Evolutionary conservation across 352 stramenopile species (phyloP).

Genomic region (Elongisporangium prolatum): DNA sequence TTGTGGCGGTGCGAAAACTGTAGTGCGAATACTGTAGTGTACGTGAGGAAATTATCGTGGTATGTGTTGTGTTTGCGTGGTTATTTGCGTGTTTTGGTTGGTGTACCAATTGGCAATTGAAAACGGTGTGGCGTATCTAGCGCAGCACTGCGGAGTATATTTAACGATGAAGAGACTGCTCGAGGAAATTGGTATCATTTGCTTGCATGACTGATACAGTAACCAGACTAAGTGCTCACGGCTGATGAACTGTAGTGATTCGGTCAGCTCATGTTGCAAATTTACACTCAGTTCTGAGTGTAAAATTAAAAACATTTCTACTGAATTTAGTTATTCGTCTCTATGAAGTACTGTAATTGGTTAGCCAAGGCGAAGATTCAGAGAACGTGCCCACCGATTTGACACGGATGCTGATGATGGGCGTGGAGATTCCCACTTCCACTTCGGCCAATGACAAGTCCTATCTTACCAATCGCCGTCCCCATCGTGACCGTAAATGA

Average conservation of each 20-base stretch:
- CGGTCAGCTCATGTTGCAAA: not conserved
- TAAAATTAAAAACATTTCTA: not conserved
- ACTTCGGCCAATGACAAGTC: not conserved
- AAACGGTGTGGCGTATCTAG: not conserved
- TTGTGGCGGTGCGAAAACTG: no score
- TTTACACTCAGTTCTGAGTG: not conserved
- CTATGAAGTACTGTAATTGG: not conserved
- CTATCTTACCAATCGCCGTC: not conserved
- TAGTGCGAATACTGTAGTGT: no score
- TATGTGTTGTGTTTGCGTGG: not conserved
- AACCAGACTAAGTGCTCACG: not conserved
- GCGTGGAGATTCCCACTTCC: not conserved
- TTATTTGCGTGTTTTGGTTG: not conserved
- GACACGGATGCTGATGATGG: no score
- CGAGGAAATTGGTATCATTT: not conserved
- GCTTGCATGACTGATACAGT: not conserved
- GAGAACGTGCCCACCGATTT: conserved; percentile 1
- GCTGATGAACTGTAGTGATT: not conserved
- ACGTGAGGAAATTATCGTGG: no score
- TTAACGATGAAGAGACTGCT: not conserved
- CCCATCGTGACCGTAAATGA: not conserved
- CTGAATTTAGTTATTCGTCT: not conserved
- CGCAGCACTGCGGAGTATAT: not conserved
- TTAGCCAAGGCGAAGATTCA: not conserved
- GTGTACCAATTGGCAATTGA: not conserved